Base-by-base conservation (phyloP, 306 rosid species). In the Argentina anserina region DNA sequence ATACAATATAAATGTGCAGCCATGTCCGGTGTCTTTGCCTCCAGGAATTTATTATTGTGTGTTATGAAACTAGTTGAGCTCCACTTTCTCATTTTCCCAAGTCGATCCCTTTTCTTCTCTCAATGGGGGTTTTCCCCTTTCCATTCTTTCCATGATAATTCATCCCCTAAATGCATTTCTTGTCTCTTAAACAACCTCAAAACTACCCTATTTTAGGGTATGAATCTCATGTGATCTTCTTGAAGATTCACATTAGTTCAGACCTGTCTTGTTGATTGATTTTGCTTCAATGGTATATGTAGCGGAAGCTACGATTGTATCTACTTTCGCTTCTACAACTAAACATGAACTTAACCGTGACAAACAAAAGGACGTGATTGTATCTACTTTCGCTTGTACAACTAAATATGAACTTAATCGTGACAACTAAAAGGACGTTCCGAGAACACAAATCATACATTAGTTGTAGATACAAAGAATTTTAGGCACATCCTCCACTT, bases 101-200 rank as follows among this genome's bases (percentile, higher is more conserved):
- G 67, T 56, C 78, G 74, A 70, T 74, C 75, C 77, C 59, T 40
- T 25, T 49, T 74, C 80, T 78, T 70, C 75, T 70, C 74, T 82
- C 77, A 21, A 74, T 56, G 74, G 36, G 43, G 49, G 45, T 50
- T 5, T 14, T 65, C 5, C 77, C 42, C 47, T 73, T 78, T n/a
- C 71, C 17, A 42, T 69, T 42, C 69, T 77, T 77, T 67, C 69
- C 13, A 67, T 72, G 73, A 34, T 43, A 15, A 12, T 70, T 72
- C 23, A 76, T 70, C 69, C 13, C 72, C 46, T 37, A 39, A 36
- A 2, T 72, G 26, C 28, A 25, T 25, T 65, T 50, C 23, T 66
- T 28, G 37, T 14, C 64, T 28, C 39, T 13, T 58, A 28, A 28
- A 58, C 64, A 58, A 58, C 62, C 7, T 56, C 6, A 25, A 26